Base-by-base conservation (phyloP, 202 grass and related monocot species). In the Carex arenaria region DNA sequence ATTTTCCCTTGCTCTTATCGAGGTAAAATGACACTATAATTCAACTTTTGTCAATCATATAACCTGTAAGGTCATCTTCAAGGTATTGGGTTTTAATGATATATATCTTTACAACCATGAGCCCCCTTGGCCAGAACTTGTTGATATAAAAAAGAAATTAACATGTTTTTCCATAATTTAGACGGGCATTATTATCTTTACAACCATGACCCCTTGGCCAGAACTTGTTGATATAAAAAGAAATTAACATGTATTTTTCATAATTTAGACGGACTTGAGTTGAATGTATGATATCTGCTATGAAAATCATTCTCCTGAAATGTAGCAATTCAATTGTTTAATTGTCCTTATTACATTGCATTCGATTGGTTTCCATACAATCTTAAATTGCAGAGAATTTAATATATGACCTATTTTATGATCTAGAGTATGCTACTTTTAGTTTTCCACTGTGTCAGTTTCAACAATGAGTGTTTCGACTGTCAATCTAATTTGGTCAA, bases 1-100 rank as follows among this genome's bases (percentile, higher is more conserved):
- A 83, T 93, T 84, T 85, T 98, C 84, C 95, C 95, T 71, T 89
- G 83, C 79, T 87, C 92, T 86, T 85, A 93, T 90, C 78, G 89
- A 77, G 92, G 95, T 98, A 98, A 91, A 76, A 63, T 84, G 17
- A 14, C 9, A 80, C 60, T 59, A 56, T 12, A 17, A 56, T 22
- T 72, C 20, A 12, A 30, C 49, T 56, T 55, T 56, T 76, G 13
- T 76, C 22, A 32, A 76, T 76, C 8, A 36, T 57, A 77, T 77
- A 14, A 38, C 28, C 57, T 77, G 3, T 59, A 57, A 20, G 26
- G 72, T 10, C 7, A 53, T 76, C 47, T 56, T 23, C 23, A 56
- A 54, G 12, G 23, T 56, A 54, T 56, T 76, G 51, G 26, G 1
- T 26, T 3, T 34, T 31, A 75, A 3, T 40, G 5, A 19, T 75